These are phyloP conservation scores for Claviceps sp. DNA, from an alignment of 2,329 filamentous ascomycete species.

Conservation along the genomic window DNA sequence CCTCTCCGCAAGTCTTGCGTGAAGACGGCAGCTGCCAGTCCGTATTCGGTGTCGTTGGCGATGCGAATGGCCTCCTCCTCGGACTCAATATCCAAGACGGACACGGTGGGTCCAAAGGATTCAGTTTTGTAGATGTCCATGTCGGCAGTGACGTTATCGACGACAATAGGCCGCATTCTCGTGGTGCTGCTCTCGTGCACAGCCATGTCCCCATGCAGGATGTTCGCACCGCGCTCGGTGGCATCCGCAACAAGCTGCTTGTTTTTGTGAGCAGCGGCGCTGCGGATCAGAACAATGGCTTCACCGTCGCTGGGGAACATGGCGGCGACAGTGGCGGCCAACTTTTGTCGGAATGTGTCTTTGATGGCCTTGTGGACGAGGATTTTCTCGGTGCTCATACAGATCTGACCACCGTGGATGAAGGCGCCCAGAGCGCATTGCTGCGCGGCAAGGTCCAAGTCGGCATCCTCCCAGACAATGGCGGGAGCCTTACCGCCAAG, in stretches of 20 bases:
- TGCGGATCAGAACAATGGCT: slow-evolving; percentile 56
- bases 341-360: slow-evolving; percentile 30
- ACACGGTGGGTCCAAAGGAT: slow-evolving; percentile 65
- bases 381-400: slow-evolving; percentile 74
- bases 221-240: slow-evolving; percentile 47
- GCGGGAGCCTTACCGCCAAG: slow-evolving; percentile 71
- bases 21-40: slow-evolving; percentile 58
- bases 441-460: slow-evolving; percentile 56
- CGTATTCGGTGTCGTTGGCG: slow-evolving; percentile 75
- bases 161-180: slow-evolving; percentile 49
- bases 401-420: slow-evolving; percentile 65
- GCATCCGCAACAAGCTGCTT: slow-evolving; percentile 55
- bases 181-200: slow-evolving; percentile 19
- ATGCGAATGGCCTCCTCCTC: slow-evolving; percentile 61
- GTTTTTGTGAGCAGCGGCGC: slow-evolving; percentile 52
- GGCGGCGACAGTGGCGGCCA: slow-evolving; percentile 25
- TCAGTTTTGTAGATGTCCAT: slow-evolving; percentile 70
- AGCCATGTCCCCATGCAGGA: slow-evolving; percentile 27
- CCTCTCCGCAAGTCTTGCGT: slow-evolving; percentile 51
- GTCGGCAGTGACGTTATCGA: slow-evolving; percentile 43
- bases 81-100: slow-evolving; percentile 50
- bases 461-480: slow-evolving; percentile 69
- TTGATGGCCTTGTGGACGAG: slow-evolving; percentile 38
- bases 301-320: slow-evolving; percentile 45
- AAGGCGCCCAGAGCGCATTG: slow-evolving; percentile 60